These are phyloP conservation scores for Fraxinus greggii DNA, from an alignment of 305 asterid species.

Conservation along the genomic window DNA sequence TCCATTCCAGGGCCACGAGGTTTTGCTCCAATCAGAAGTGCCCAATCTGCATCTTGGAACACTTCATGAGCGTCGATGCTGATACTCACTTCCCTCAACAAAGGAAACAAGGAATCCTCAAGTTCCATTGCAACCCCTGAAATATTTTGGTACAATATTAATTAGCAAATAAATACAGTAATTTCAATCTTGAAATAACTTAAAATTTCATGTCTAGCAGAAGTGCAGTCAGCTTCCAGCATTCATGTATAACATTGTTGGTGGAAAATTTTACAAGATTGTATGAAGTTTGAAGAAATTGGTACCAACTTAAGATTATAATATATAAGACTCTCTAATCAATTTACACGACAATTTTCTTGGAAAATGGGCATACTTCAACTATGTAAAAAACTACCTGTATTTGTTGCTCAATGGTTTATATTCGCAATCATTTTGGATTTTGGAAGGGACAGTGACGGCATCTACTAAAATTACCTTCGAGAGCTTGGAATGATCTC, in stretches of 20 bases:
- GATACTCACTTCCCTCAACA: slow-evolving; percentile 89
- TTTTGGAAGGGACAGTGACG: not conserved
- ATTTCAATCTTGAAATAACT: not conserved
- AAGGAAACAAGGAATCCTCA: slow-evolving; percentile 91
- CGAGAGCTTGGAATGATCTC: slow-evolving; percentile 89
- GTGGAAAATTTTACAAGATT: not conserved
- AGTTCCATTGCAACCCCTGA: slow-evolving; percentile 99
- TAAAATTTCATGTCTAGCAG: slow-evolving; percentile 11
- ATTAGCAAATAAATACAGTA: slow-evolving; percentile 1
- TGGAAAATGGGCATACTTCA: not conserved
- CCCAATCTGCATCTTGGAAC: slow-evolving; percentile 97
- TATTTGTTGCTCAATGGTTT: not conserved
- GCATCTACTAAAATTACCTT: slow-evolving; percentile 51
- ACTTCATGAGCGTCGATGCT: slow-evolving; percentile 92
- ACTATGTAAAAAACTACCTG: not conserved
- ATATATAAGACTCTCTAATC: not conserved
- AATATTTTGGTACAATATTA: not conserved
- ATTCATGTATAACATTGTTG: not conserved
- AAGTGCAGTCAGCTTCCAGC: not conserved
- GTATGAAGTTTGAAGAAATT: not conserved
- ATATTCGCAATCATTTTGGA: not conserved
- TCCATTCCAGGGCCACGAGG: slow-evolving; percentile 99
- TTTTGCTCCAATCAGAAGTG: slow-evolving; percentile 96
- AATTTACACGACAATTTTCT: not conserved
- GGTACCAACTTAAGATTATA: not conserved